These are phyloP conservation scores for Colletotrichum sp. DNA, from an alignment of 2,329 filamentous ascomycete genomes.

Conservation along the genomic window DNA sequence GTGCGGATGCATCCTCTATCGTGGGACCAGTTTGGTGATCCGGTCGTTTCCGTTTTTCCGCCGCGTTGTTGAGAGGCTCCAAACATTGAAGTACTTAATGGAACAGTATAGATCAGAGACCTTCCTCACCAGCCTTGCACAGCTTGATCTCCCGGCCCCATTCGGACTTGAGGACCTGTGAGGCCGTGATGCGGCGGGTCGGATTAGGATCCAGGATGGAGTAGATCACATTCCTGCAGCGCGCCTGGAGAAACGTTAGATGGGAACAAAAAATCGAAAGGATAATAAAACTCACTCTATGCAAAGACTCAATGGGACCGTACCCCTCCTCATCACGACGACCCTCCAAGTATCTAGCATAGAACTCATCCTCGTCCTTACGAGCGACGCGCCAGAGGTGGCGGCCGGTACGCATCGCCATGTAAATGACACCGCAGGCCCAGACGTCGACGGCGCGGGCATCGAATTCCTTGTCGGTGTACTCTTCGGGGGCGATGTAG, in stretches of 20 bases:
- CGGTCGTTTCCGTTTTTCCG: not conserved
- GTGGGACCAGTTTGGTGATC: not conserved
- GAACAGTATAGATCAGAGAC: conserved; percentile 64
- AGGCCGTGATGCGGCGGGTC: conserved; percentile 88
- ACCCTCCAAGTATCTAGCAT: conserved; percentile 90
- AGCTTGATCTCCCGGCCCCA: conserved; percentile 98
- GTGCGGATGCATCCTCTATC: conserved; percentile 9
- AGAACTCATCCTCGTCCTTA: conserved; percentile 97
- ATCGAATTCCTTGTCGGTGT: conserved; percentile 93
- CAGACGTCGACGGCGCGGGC: conserved; percentile 97
- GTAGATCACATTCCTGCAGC: conserved; percentile 98
- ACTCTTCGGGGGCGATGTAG: conserved; percentile 97
- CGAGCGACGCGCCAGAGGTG: conserved; percentile 98
- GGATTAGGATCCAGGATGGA: conserved; percentile 97
- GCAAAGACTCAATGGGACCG: conserved; percentile 92
- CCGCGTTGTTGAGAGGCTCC: not conserved
- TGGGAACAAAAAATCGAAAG: not conserved
- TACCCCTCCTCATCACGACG: conserved; percentile 95
- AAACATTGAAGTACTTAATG: not conserved
- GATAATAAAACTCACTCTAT: conserved; percentile 72
- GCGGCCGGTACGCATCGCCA: conserved; percentile 97
- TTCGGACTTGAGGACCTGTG: conserved; percentile 96
- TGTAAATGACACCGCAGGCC: conserved; percentile 99
- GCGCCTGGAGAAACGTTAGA: conserved; percentile 64
- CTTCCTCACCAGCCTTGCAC: conserved; percentile 96